These are phyloP conservation scores for Podospora conica DNA, from an alignment of 495 filamentous ascomycete genomes.

Conservation along the genomic window DNA sequence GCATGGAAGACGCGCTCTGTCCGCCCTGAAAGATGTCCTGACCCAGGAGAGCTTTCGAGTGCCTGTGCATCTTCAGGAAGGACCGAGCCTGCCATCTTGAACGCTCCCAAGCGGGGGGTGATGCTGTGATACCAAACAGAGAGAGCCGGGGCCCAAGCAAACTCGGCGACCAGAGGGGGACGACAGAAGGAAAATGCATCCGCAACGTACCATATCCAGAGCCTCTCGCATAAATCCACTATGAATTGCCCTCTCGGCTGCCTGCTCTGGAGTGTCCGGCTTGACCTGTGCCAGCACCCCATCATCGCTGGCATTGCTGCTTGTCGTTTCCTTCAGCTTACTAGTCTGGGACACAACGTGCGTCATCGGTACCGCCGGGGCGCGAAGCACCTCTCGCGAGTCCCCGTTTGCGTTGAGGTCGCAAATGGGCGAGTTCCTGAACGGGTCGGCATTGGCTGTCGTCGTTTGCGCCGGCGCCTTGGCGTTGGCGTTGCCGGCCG, in stretches of 20 bases:
- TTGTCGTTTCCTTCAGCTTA: conserved; percentile 20
- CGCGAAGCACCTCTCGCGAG: conserved; percentile 9
- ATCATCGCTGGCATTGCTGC: conserved; percentile 8
- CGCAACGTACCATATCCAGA: conserved; percentile 54
- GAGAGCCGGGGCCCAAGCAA: not conserved
- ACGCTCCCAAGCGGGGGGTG: not conserved
- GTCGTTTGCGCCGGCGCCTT: not conserved
- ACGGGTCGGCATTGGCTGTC: not conserved
- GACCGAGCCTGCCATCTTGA: not conserved
- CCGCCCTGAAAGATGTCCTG: not conserved
- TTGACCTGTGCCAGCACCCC: conserved; percentile 7
- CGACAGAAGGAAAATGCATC: not conserved
- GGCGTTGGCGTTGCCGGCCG: not conserved
- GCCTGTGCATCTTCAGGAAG: not conserved
- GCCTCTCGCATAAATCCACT: conserved; percentile 65
- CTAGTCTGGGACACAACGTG: conserved; percentile 25
- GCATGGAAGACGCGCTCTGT: not conserved
- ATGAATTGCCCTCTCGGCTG: conserved; percentile 38
- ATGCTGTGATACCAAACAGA: not conserved
- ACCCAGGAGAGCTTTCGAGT: not conserved
- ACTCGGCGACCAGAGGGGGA: not conserved
- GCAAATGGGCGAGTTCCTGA: not conserved
- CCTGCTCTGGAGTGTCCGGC: conserved; percentile 24
- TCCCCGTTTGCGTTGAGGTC: not conserved
- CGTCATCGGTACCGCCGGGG: conserved; percentile 15